Evolutionary conservation across 345 rosid species (phyloP).

Genomic region (Syzygium grande): DNA sequence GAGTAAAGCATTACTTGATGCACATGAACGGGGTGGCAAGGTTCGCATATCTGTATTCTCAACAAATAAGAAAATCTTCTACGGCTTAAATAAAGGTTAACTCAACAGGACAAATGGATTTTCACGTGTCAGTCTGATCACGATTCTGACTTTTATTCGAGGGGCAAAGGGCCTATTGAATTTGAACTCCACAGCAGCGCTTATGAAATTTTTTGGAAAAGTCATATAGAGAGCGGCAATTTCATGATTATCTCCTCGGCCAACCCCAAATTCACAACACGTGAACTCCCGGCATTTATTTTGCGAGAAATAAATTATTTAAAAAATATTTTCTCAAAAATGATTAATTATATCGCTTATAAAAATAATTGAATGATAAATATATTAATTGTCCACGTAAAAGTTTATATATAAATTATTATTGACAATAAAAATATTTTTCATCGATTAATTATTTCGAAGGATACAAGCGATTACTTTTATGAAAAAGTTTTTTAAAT

Average conservation of each 20-base stretch:
- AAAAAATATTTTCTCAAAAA: neutral
- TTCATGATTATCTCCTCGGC: no score
- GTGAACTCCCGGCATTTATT: neutral
- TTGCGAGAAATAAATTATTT: accelerated
- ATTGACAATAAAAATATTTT: neutral
- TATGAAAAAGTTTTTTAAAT: no score
- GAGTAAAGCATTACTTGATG: neutral
- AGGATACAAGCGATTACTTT: neutral
- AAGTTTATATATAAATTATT: neutral
- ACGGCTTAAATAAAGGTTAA: neutral
- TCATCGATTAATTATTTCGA: neutral
- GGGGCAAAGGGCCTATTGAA: no score
- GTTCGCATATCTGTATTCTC: neutral
- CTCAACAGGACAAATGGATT: neutral
- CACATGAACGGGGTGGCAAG: neutral
- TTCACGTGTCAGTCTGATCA: no score
- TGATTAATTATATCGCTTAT: neutral
- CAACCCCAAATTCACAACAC: no score
- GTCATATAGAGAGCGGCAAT: no score
- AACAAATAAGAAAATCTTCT: neutral
- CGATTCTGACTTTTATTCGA: no score
- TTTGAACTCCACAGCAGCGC: no score
- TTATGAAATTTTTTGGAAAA: no score
- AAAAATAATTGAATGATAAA: accelerated
- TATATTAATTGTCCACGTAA: neutral